Evolutionary conservation across 352 stramenopile genomes (phyloP).

Genomic region (Peronospora farinosa): DNA sequence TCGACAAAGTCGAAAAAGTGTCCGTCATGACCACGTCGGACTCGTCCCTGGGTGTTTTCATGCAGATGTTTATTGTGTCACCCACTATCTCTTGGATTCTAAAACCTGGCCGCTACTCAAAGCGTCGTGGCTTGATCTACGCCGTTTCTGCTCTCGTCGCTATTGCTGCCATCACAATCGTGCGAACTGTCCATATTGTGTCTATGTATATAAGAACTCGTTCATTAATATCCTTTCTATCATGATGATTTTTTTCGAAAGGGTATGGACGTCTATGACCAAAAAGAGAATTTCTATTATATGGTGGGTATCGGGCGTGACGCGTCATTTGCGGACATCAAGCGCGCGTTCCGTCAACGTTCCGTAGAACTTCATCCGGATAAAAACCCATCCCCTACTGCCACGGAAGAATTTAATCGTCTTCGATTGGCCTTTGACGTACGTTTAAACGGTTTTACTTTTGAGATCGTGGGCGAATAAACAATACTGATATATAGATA

Average conservation of each 20-base stretch:
- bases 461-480: neutral
- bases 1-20: neutral
- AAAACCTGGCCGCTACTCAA: constrained; percentile 89
- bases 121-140: constrained; percentile 89
- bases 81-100: constrained; percentile 95
- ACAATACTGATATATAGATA: constrained; percentile 5
- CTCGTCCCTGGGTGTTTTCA: constrained; percentile 58
- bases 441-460: constrained; percentile 2
- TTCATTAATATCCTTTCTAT: neutral
- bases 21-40: constrained; percentile 52
- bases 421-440: constrained; percentile 94
- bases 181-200: constrained; percentile 20
- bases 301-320: constrained; percentile 87
- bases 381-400: constrained; percentile 92
- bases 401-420: constrained; percentile 89
- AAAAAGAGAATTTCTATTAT: constrained; percentile 92
- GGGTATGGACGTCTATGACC: constrained; percentile 83
- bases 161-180: constrained; percentile 90
- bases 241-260: constrained; percentile 12
- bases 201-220: neutral
- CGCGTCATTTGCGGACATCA: constrained; percentile 91
- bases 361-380: constrained; percentile 95
- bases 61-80: constrained; percentile 74
- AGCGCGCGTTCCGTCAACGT: constrained; percentile 93
- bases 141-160: constrained; percentile 91